These are phyloP conservation scores for Sugiyamaella smithiae DNA, from an alignment of 805 yeast species.

Conservation along the genomic window DNA sequence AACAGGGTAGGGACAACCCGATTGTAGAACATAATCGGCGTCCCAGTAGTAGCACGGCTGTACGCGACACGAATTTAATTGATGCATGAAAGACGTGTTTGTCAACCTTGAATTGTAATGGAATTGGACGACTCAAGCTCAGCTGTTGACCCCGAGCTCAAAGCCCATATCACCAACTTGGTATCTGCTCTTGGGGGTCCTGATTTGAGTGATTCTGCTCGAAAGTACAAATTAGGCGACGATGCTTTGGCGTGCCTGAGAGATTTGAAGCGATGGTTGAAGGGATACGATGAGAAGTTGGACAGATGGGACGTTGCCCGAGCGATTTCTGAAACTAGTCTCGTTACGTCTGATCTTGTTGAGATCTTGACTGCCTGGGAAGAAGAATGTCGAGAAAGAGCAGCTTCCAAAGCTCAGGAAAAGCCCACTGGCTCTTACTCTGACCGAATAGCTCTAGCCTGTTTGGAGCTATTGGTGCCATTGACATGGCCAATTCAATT, in stretches of 20 bases:
- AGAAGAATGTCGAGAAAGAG: slow-evolving; percentile 32
- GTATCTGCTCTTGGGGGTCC: slow-evolving; percentile 91
- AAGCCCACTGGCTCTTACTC: slow-evolving; percentile 30
- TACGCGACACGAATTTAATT: slow-evolving; percentile 1
- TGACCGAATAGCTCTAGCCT: slow-evolving; percentile 66
- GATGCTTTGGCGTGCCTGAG: slow-evolving; percentile 83
- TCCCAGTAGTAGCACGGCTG: no score
- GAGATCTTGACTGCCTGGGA: slow-evolving; percentile 79
- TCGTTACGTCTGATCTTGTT: slow-evolving; percentile 68
- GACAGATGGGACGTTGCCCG: slow-evolving; percentile 77
- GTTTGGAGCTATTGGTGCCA: slow-evolving; percentile 76
- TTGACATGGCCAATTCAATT: slow-evolving; percentile 82
- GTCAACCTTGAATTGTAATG: no score
- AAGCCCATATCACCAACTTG: slow-evolving; percentile 72
- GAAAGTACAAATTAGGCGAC: slow-evolving; percentile 75
- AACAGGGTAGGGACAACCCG: no score
- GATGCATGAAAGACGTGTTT: no score
- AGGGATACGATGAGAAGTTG: slow-evolving; percentile 71
- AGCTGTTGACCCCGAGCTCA: slow-evolving; percentile 32
- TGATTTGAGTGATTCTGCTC: slow-evolving; percentile 53
- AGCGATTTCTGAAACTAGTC: slow-evolving; percentile 77
- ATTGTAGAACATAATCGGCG: no score
- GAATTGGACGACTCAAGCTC: neutral
- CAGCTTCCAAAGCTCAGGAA: neutral
- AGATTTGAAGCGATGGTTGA: slow-evolving; percentile 86